Evolutionary conservation across 768 basidiomycete species (phyloP), one percentile per base, ranked within the genome.

Genomic region (Suillus spraguei): DNA sequence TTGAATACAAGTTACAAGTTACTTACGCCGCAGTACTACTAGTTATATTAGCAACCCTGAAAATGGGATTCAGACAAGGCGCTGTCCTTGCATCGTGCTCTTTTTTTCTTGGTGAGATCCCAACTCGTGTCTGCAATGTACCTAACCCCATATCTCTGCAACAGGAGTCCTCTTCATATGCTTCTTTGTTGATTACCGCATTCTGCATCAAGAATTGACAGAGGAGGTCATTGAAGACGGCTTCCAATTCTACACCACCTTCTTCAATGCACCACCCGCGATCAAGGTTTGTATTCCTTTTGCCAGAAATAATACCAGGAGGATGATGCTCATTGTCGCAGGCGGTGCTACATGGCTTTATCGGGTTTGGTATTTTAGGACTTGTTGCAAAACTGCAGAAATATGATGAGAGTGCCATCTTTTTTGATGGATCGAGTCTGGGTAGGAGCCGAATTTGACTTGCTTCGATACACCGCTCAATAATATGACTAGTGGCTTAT

Each of bases 361-460:
- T 94, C 53, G 90, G 85, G 20, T 82, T 95, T 20, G 92, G 93
- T 13, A 73, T 97, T 41, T 68, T 89, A 32, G 90, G 89, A 11
- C 81, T 95, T 59, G 68, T 95, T 11, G 83, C 85, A 54, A 98
- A 97, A 75, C 80, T 97, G 63, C 82, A 91, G 75, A 85, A 81
- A 65, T 97, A 95, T 94, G 88, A 89, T 71, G 95, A 97, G 70
- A 94, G 91, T 68, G 96, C 96, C 9, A 84, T 96, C 78, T 95
- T 93, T 80, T 98, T 98, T 74, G 96, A 98, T 75, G 96, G 96
- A 24, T 88, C 90, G 28, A 88, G 87, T 67, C 76, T 97, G 64
- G 93, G 95, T 95, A 67, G 68, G 86, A 16, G 38, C 17, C 17
- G n/a, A 47, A 42, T 5, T 80, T 36, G 4, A 17, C n/a, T 24